phyloP scores from a whole-genome alignment of 768 basidiomycete species.

The Rhodotorula diobovata region DNA sequence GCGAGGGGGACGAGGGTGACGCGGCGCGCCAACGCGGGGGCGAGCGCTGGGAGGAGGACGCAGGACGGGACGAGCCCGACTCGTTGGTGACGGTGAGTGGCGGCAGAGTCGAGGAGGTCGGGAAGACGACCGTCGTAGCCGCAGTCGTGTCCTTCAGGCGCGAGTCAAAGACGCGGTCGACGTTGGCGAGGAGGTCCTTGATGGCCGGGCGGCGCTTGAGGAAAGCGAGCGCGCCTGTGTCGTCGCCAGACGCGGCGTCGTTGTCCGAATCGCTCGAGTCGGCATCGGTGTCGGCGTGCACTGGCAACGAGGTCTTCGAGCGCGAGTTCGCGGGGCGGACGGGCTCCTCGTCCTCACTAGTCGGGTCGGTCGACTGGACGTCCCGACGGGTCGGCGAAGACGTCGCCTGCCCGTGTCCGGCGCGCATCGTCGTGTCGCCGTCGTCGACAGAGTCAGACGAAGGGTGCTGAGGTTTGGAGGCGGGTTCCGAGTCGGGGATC shows the following conservation, averaged over 20 bases:
- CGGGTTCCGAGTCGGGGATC: constrained; percentile 15
- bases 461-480: not conserved
- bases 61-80: not conserved
- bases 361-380: constrained; percentile 35
- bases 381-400: constrained; percentile 10
- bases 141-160: not conserved
- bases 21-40: not conserved
- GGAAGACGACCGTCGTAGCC: not conserved
- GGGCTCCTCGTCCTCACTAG: constrained; percentile 20
- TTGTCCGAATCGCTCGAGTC: not conserved
- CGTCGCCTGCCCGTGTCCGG: not conserved
- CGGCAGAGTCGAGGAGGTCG: constrained; percentile 9
- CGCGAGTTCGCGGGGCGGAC: not conserved
- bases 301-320: not conserved
- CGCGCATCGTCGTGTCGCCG: not conserved
- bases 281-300: not conserved
- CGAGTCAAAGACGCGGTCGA: constrained; percentile 15
- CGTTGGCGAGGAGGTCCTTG: constrained; percentile 1
- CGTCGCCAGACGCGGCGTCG: not conserved
- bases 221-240: not conserved
- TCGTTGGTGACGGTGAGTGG: constrained; percentile 12
- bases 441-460: not conserved
- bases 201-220: not conserved
- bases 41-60: not conserved
- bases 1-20: not conserved